A percentile compares a stretch with the other conserved stretches of the same genome.
These are phyloP conservation scores for Lipomyces sp. DNA, from an alignment of 805 yeast species.

Conservation along the genomic window DNA sequence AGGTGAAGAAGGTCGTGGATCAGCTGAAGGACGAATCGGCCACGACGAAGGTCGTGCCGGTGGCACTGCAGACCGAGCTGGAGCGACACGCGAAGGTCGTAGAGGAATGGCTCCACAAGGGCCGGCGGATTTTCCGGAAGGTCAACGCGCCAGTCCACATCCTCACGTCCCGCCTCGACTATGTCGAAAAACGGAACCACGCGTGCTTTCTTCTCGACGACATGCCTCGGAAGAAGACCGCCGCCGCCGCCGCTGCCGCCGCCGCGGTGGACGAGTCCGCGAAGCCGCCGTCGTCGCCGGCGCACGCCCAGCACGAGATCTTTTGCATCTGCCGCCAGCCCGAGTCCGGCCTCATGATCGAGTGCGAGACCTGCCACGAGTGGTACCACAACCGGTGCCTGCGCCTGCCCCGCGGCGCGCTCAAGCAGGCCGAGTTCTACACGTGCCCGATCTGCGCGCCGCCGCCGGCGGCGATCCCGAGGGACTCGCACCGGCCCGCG, in stretches of 20 bases:
- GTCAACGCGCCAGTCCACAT: constrained; percentile 39
- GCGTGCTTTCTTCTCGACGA: constrained; percentile 34
- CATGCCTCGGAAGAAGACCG: constrained; percentile 16
- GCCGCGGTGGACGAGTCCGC: background rate
- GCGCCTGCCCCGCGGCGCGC: constrained; percentile 30
- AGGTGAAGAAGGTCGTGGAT: constrained; percentile 34
- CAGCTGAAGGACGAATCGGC: constrained; percentile 27
- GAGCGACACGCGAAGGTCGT: constrained; percentile 33
- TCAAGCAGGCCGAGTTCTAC: constrained; percentile 42
- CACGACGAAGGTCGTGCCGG: constrained; percentile 20
- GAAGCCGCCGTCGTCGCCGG: too few species aligned
- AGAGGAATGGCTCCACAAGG: constrained; percentile 42
- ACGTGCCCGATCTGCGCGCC: constrained; percentile 56
- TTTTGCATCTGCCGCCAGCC: constrained; percentile 48
- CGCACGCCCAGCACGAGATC: too few species aligned
- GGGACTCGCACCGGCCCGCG: constrained; percentile 39
- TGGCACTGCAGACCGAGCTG: too few species aligned
- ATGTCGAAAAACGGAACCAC: constrained; percentile 28
- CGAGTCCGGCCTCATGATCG: constrained; percentile 85
- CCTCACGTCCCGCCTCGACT: constrained; percentile 34
- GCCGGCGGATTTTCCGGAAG: constrained; percentile 40
- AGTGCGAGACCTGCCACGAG: constrained; percentile 82
- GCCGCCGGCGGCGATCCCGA: constrained; percentile 34
- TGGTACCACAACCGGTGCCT: constrained; percentile 93
- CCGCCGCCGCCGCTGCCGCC: too few species aligned